Conservation (phyloP, 192 early-diverging fungal species). For the Podila minutissima region DNA sequence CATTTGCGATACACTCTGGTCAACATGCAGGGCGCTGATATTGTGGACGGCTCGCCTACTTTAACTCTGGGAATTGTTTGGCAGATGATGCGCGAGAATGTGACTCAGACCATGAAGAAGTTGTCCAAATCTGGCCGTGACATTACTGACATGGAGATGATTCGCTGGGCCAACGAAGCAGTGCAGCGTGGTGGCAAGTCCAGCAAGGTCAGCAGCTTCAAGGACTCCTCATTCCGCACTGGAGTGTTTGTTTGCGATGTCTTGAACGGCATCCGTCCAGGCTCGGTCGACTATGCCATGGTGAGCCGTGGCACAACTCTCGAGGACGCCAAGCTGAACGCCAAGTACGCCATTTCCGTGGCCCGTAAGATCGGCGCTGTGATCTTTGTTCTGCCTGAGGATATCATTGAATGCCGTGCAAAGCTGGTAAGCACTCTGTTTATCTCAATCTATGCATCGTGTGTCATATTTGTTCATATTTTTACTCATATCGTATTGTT, state of each 20-base stretch:
- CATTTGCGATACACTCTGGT: slow-evolving; percentile 89
- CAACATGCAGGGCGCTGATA: slow-evolving; percentile 95
- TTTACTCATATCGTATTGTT: not conserved
- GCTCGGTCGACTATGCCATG: slow-evolving; percentile 89
- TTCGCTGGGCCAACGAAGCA: slow-evolving; percentile 93
- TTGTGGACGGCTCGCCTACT: slow-evolving; percentile 90
- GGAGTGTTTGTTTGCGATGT: slow-evolving; percentile 93
- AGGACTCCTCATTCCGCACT: slow-evolving; percentile 79
- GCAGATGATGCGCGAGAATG: slow-evolving; percentile 99
- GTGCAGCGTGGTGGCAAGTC: slow-evolving; percentile 73
- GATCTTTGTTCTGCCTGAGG: slow-evolving; percentile 98
- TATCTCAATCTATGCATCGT: not conserved
- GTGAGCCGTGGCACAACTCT: slow-evolving; percentile 77
- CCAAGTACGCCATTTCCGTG: slow-evolving; percentile 97
- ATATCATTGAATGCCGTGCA: slow-evolving; percentile 97
- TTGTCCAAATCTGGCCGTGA: slow-evolving; percentile 83
- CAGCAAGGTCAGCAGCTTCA: slow-evolving; percentile 83
- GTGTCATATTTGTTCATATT: not conserved
- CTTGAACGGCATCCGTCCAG: slow-evolving; percentile 91
- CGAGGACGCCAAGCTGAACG: slow-evolving; percentile 91
- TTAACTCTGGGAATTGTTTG: slow-evolving; percentile 93
- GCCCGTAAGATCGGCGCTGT: slow-evolving; percentile 98
- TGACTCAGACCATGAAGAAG: slow-evolving; percentile 91
- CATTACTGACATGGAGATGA: slow-evolving; percentile 94
- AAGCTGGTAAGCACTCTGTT: slow-evolving; percentile 80